Evolutionary conservation across 2,329 filamentous ascomycete genomes (phyloP).

Genomic region (Trichoderma simmonsii): DNA sequence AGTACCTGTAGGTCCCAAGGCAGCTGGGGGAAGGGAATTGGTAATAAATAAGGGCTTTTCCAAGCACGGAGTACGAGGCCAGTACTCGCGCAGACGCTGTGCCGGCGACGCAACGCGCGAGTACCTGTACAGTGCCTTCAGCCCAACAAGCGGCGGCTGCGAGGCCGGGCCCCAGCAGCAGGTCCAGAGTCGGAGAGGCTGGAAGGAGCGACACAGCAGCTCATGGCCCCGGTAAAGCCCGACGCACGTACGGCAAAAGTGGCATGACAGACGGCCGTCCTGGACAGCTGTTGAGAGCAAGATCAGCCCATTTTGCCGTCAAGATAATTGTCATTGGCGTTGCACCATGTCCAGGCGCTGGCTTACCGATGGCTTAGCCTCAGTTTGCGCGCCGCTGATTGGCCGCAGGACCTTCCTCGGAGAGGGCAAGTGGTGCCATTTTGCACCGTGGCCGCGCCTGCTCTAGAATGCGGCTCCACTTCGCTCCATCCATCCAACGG

Average conservation of each 20-base stretch:
- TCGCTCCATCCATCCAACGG: slow-evolving; percentile 11
- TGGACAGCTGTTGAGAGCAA: slow-evolving; percentile 9
- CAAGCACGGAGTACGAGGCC: neutral
- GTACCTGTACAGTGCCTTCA: neutral
- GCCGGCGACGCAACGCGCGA: neutral
- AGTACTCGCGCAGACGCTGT: neutral
- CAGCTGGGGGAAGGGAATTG: neutral
- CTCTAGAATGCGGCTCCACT: slow-evolving; percentile 8
- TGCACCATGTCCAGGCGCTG: slow-evolving; percentile 15
- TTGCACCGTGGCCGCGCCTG: slow-evolving; percentile 14
- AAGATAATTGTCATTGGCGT: slow-evolving; percentile 19
- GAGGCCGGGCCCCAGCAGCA: neutral
- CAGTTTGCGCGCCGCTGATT: slow-evolving; percentile 10
- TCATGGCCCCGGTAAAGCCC: slow-evolving; percentile 9
- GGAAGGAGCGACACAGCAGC: slow-evolving; percentile 9
- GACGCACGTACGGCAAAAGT: slow-evolving; percentile 19
- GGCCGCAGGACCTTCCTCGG: neutral
- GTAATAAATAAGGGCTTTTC: neutral
- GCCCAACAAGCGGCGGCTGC: neutral
- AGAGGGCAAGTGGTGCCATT: slow-evolving; percentile 19
- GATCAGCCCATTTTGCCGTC: slow-evolving; percentile 20
- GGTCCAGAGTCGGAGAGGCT: slow-evolving; percentile 1
- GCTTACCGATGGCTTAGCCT: slow-evolving; percentile 14
- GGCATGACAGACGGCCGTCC: slow-evolving; percentile 18
- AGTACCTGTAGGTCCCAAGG: neutral